These are phyloP conservation scores for Penicillium samsonianum DNA, from an alignment of 495 filamentous ascomycete genomes.

Conservation along the genomic window DNA sequence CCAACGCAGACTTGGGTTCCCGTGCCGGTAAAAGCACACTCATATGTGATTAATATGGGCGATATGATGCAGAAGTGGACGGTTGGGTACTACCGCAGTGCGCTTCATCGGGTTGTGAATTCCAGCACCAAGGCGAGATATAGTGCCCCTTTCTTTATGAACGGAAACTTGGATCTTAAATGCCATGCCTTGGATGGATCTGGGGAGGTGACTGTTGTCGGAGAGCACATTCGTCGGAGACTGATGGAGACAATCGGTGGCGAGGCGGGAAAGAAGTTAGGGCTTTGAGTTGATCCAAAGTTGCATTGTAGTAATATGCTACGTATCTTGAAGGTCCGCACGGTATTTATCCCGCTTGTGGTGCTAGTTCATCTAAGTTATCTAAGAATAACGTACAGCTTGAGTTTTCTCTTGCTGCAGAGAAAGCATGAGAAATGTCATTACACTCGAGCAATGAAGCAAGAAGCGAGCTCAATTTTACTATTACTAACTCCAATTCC, in stretches of 20 bases:
- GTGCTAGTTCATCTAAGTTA: too few species aligned
- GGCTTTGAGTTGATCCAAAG: not conserved
- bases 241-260: conserved; percentile 9
- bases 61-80: conserved; percentile 25
- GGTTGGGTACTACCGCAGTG: conserved; percentile 21
- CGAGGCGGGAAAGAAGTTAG: conserved; percentile 6
- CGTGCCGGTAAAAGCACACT: conserved; percentile 18
- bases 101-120: conserved; percentile 24
- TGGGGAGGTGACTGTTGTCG: not conserved
- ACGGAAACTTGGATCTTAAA: conserved; percentile 8
- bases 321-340: too few species aligned
- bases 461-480: too few species aligned
- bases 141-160: conserved; percentile 23
- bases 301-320: too few species aligned
- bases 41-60: conserved; percentile 30
- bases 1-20: conserved; percentile 20
- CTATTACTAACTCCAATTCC: too few species aligned
- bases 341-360: too few species aligned
- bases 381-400: too few species aligned
- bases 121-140: conserved; percentile 12
- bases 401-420: too few species aligned
- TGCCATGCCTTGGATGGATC: not conserved
- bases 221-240: conserved; percentile 8
- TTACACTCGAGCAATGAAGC: too few species aligned
- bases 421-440: too few species aligned